Conservation (phyloP, 495 filamentous ascomycete species). For the Podospora didyma region DNA sequence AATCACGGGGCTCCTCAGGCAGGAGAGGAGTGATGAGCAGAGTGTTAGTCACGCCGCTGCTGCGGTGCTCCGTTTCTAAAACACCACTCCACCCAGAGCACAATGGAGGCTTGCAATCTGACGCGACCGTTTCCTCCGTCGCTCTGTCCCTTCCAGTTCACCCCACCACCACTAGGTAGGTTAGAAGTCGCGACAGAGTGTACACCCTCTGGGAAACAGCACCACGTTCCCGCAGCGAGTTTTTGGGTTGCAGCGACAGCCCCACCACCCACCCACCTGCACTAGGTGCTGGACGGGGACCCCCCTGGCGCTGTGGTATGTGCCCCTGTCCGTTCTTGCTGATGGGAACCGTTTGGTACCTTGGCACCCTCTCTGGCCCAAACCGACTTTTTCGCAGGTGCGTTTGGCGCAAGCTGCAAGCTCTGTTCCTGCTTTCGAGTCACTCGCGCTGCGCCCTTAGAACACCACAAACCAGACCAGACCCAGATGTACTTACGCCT, state of each 20-base stretch:
- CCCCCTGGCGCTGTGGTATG: neutral
- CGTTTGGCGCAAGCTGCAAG: neutral
- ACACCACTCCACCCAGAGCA: no score
- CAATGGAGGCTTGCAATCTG: no score
- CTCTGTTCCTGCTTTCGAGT: constrained; percentile 9
- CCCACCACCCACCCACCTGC: no score
- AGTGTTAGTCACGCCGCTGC: no score
- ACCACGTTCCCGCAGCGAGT: neutral
- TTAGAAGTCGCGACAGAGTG: no score
- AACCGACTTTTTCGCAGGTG: neutral
- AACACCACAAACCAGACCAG: constrained; percentile 17
- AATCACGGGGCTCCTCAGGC: no score
- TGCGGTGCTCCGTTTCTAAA: no score
- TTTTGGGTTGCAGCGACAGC: neutral
- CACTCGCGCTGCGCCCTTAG: constrained; percentile 20
- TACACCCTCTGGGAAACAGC: neutral
- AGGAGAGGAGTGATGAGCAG: no score
- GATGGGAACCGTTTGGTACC: neutral
- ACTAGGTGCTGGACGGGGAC: neutral
- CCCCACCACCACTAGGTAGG: no score
- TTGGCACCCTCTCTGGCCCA: neutral
- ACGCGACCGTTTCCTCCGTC: no score
- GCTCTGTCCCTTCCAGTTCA: no score
- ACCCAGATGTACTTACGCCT: constrained; percentile 11
- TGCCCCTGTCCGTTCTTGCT: neutral